Base-by-base conservation (phyloP, 768 basidiomycete species). In the Russula griseocarnosa region DNA sequence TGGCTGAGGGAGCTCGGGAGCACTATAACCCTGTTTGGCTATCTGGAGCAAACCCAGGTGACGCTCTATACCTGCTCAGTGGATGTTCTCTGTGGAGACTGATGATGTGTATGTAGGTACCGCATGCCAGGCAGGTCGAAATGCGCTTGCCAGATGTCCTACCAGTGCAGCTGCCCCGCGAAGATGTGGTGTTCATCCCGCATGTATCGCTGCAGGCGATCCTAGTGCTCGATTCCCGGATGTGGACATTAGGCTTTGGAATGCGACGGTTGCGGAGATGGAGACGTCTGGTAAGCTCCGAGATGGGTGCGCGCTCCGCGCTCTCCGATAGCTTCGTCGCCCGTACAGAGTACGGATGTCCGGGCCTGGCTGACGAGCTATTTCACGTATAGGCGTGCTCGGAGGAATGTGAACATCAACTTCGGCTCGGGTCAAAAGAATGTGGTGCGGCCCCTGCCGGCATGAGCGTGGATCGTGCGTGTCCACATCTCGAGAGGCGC, bases 251-350 rank as follows among this genome's bases (percentile, higher is more conserved):
- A 30, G 42, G 38, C 36, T 52, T 51, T 69, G 68, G 68, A 65
- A 65, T 52, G 62, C 32, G 26, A 65, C 68, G 4, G 60, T 69
- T 54, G 66, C 62, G 66, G 62, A 69, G 59, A 69, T 69, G 66
- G 62, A 63, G 62, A 57, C 56, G 40, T 49, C 60, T 30, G 68
- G 68, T 66, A 44, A 58, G 60, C 42, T 54, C 10, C 44, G 22
- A 10, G n/a, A 10, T 5, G 14, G 49, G 4, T 32, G 22, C 6
- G 24, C 22, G 32, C 30, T 40, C n/a, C 22, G 49, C 24, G 18
- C 51, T 32, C 4, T n/a, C 32, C 52, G 32, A 34, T 53, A n/a
- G 40, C 40, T 50, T 42, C 32, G 20, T 42, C 32, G 20, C 16
- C 18, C 16, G 30, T 26, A 30, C 56, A 6, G 5, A 13, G 11